Conservation (phyloP, 345 rosid species). For the Camelina neglecta region DNA sequence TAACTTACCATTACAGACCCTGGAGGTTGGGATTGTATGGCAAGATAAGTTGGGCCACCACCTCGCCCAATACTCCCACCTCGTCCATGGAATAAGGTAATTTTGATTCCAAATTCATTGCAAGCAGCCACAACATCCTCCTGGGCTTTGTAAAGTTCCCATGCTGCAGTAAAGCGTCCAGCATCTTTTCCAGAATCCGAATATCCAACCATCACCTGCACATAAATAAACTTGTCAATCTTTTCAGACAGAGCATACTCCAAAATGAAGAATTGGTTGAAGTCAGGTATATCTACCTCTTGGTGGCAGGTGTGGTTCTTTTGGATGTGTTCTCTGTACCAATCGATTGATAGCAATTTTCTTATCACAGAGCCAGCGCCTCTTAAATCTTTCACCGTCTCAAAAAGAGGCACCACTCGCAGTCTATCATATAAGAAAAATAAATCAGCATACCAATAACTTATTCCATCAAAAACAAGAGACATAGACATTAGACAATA, state of each 20-base stretch:
- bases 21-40: conserved; percentile 98
- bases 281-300: conserved; percentile 54
- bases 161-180: conserved; percentile 97
- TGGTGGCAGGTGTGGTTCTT: conserved; percentile 88
- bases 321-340: conserved; percentile 85
- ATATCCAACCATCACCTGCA: conserved; percentile 97
- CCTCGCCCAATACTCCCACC: conserved; percentile 99
- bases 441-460: conserved; percentile 26
- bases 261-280: background rate
- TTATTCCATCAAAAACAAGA: background rate
- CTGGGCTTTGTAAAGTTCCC: conserved; percentile 99
- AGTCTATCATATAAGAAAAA: conserved; percentile 50
- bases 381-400: conserved; percentile 87
- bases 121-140: conserved; percentile 98
- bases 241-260: background rate
- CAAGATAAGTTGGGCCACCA: conserved; percentile 96
- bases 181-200: conserved; percentile 99
- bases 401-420: conserved; percentile 95
- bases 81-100: conserved; percentile 96
- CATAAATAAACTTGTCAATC: background rate
- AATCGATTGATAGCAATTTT: conserved; percentile 84
- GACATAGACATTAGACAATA: background rate
- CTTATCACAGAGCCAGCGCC: conserved; percentile 87
- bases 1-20: conserved; percentile 93
- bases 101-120: conserved; percentile 83